Evolutionary conservation across 345 rosid species (phyloP), one percentile per base, ranked within the genome.

Genomic region (Pistacia vera): DNA sequence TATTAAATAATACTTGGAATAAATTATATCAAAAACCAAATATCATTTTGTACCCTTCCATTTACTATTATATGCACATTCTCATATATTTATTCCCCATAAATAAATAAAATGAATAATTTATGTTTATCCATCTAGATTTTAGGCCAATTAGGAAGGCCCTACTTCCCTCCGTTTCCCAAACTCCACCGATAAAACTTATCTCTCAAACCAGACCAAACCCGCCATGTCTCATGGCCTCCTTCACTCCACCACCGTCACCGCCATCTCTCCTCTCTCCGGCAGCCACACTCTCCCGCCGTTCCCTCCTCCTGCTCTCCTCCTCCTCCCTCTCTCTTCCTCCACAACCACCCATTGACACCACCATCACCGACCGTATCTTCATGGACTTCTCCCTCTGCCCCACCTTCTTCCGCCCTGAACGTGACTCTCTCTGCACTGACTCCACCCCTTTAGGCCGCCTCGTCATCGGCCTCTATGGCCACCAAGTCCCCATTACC

Each of bases 331-430:
- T 80, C 79, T 5, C 46, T 41, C 75, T 75, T 77, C 79, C 67
- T 82, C 71, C 74, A 1, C 63, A 66, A 3, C 79, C 89, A 0
- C 77, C 83, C 1, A 80, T 78, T 8, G 92, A 95, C 88, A 79
- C 93, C 75, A 90, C 94, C 67, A 90, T 95, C 75, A 95, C 97
- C 55, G 93, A 93, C 86, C 92, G 97, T 8, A 81, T 95, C 75
- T 95, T 87, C 91, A 82, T 95, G 77, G 98, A 95, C 81, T 91
- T 95, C 91, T 86, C 94, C 81, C 78, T 93, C 78, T 90, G 98
- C 76, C 89, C 97, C 30, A 87, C 83, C 80, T 89, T 86, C 88
- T 83, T 84, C 88, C 90, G 94, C 72, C 79, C 91, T 35, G 88
- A 89, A 70, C 84, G 83, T 62, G 54, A 74, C 86, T 73, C 81